phyloP scores from a whole-genome alignment of 108 stramenopile genomes.

The Cyclostephanos tholiformis region DNA sequence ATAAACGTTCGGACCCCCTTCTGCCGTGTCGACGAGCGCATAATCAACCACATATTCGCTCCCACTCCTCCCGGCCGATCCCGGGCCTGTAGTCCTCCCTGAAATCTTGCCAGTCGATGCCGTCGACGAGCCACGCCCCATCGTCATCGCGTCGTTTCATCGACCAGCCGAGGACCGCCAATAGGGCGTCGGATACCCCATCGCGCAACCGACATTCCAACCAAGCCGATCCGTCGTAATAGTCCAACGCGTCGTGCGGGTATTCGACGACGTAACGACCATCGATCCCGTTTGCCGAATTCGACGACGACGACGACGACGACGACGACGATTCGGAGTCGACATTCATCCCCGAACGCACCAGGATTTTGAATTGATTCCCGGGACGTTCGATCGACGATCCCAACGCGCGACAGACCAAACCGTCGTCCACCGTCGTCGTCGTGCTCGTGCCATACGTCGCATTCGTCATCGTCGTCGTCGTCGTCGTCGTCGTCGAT shows the following conservation, averaged over 20 bases:
- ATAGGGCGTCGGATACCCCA: slow-evolving; percentile 38
- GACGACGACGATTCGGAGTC: neutral
- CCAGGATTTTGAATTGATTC: slow-evolving; percentile 81
- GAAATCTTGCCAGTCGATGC: slow-evolving; percentile 87
- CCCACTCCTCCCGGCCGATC: slow-evolving; percentile 82
- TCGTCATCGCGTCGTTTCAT: slow-evolving; percentile 37
- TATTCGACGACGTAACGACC: slow-evolving; percentile 61
- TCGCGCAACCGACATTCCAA: slow-evolving; percentile 70
- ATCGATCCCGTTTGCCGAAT: slow-evolving; percentile 12
- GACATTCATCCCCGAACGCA: slow-evolving; percentile 15
- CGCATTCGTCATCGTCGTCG: no score
- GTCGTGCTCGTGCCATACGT: no score
- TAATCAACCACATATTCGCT: slow-evolving; percentile 61
- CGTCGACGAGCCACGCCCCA: slow-evolving; percentile 63
- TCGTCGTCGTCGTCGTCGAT: neutral
- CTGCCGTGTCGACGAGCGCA: no score
- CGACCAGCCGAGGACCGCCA: slow-evolving; percentile 69
- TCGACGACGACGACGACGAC: slow-evolving; percentile 16
- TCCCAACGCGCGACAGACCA: slow-evolving; percentile 51
- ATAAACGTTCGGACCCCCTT: no score
- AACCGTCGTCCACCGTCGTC: slow-evolving; percentile 17
- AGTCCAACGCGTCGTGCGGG: slow-evolving; percentile 57
- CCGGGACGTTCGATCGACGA: slow-evolving; percentile 49
- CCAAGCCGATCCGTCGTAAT: slow-evolving; percentile 69
- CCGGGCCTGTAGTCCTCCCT: slow-evolving; percentile 74